These are phyloP conservation scores for Fusarium sp. DNA, from an alignment of 2,329 filamentous ascomycete species.

Conservation along the genomic window DNA sequence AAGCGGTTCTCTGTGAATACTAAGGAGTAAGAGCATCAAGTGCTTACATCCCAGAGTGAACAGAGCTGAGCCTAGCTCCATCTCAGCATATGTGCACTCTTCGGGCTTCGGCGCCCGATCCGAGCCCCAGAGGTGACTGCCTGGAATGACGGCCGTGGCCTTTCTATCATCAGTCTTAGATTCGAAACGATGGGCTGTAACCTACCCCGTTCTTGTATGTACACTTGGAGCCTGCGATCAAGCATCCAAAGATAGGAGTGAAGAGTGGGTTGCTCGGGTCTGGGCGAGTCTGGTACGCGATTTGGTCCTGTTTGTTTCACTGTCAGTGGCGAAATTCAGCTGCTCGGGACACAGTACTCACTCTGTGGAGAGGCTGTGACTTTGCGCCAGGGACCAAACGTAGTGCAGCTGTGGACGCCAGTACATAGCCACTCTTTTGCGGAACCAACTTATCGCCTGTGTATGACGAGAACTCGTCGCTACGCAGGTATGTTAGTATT, in stretches of 20 bases:
- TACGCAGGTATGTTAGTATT: background rate
- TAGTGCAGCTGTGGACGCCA: background rate
- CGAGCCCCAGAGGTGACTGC: background rate
- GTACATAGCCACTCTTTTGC: background rate
- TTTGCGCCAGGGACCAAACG: background rate
- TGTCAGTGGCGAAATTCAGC: background rate
- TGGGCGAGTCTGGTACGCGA: background rate
- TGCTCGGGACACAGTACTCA: background rate
- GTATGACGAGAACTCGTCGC: background rate
- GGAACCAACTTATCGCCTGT: background rate
- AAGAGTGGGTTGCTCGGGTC: background rate
- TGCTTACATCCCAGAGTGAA: background rate
- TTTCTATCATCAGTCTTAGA: fast-evolving
- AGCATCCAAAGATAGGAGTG: background rate
- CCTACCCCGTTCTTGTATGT: constrained; percentile 1
- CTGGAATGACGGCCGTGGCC: background rate
- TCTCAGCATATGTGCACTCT: constrained; percentile 1
- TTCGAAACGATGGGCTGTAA: fast-evolving
- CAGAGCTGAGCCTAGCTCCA: background rate
- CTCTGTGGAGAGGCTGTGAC: background rate
- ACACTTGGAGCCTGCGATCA: background rate
- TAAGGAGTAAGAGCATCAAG: background rate
- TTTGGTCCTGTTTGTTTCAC: background rate
- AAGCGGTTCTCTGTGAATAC: too few species aligned
- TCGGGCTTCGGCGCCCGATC: background rate